Conservation (phyloP, 1,139 yeast genomes). For the Candida smagusa region DNA sequence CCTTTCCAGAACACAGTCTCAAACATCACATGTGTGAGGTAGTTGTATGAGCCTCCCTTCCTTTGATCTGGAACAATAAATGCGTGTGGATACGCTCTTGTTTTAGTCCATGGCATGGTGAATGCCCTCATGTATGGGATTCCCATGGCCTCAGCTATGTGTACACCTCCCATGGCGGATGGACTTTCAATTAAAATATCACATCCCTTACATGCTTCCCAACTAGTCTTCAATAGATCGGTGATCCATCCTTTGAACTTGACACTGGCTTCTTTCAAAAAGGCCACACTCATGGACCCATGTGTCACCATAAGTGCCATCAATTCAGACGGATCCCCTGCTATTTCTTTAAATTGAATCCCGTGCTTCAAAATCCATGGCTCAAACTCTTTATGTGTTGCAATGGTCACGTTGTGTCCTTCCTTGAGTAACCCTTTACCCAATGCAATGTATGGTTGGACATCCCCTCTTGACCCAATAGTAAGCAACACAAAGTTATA, state of each 20-base stretch:
- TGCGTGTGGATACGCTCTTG: constrained; percentile 95
- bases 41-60: constrained; percentile 89
- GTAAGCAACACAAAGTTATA: constrained; percentile 71
- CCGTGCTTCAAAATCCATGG: constrained; percentile 71
- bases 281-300: constrained; percentile 80
- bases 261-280: constrained; percentile 76
- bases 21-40: constrained; percentile 86
- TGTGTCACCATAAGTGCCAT: constrained; percentile 92
- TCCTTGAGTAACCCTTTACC: constrained; percentile 73
- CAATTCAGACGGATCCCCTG: constrained; percentile 90
- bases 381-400: constrained; percentile 78
- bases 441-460: constrained; percentile 91
- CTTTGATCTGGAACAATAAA: constrained; percentile 92
- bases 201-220: constrained; percentile 83
- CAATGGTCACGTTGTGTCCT: constrained; percentile 81
- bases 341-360: constrained; percentile 67
- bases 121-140: constrained; percentile 93
- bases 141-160: constrained; percentile 85
- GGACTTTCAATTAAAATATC: constrained; percentile 91
- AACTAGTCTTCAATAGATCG: constrained; percentile 64
- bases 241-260: constrained; percentile 80
- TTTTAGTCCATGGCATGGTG: constrained; percentile 98
- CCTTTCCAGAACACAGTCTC: constrained; percentile 95
- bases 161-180: constrained; percentile 93
- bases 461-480: constrained; percentile 94